Percentiles rank a stretch among this genome's conserved stretches.
phyloP scores from a whole-genome alignment of 2,329 filamentous ascomycete genomes.

The Conoideocrella luteorostrata region DNA sequence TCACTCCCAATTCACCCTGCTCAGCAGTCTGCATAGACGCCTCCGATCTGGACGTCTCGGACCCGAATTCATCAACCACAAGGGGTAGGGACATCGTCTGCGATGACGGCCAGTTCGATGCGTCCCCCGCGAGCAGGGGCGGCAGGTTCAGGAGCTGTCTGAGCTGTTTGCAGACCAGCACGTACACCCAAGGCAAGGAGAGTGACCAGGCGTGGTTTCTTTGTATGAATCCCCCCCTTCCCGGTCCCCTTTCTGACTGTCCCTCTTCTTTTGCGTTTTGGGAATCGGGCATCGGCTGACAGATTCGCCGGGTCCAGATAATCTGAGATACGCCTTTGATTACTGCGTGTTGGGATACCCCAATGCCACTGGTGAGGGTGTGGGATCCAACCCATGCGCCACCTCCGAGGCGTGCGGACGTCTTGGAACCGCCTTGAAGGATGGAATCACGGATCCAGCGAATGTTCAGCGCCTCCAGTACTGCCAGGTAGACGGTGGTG shows the following conservation, averaged over 20 bases:
- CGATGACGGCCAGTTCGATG: conserved; percentile 35
- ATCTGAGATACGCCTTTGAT: conserved; percentile 45
- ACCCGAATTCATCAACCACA: conserved; percentile 41
- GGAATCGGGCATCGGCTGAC: no score
- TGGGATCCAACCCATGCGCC: conserved; percentile 41
- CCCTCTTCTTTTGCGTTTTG: background rate
- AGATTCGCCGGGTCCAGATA: no score
- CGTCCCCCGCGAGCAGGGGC: conserved; percentile 29
- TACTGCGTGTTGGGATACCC: conserved; percentile 48
- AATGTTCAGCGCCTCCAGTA: conserved; percentile 36
- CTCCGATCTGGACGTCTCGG: conserved; percentile 19
- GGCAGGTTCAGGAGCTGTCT: conserved; percentile 44
- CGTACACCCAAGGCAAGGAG: conserved; percentile 38
- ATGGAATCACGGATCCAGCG: conserved; percentile 30
- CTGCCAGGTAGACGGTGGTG: conserved; percentile 35
- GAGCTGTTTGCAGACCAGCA: conserved; percentile 46
- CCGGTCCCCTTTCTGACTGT: background rate
- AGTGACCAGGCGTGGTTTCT: conserved; percentile 51
- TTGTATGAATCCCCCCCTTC: conserved; percentile 34
- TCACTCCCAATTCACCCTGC: conserved; percentile 49
- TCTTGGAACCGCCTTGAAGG: conserved; percentile 33
- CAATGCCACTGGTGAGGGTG: conserved; percentile 35
- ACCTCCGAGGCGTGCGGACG: conserved; percentile 45
- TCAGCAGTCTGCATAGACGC: conserved; percentile 42
- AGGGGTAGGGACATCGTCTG: conserved; percentile 41